Conservation (phyloP, 495 filamentous ascomycete genomes). For the Penicillium parvum region DNA sequence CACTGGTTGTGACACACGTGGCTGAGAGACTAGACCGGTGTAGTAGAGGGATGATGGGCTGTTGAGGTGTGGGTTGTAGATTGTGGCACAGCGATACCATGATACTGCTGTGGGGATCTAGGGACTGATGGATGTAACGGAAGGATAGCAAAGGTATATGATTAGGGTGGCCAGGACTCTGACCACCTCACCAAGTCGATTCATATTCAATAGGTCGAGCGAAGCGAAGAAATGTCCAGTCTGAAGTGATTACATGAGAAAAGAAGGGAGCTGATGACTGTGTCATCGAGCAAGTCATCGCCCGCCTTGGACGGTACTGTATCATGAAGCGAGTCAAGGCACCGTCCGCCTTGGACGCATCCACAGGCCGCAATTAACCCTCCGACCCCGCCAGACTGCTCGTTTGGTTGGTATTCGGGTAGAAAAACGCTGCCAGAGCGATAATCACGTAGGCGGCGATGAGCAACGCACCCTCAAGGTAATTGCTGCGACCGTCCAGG, state of each 20-base stretch:
- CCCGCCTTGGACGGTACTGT: too few species aligned
- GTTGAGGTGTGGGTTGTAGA: not conserved
- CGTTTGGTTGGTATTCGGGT: conserved; percentile 22
- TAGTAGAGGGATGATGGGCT: not conserved
- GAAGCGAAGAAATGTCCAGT: not conserved
- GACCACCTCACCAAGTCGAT: not conserved
- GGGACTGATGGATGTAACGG: too few species aligned
- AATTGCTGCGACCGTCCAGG: conserved; percentile 82
- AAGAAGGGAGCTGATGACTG: not conserved
- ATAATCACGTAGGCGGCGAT: conserved; percentile 72
- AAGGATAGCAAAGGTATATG: not conserved
- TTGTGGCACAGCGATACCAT: not conserved
- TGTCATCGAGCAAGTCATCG: too few species aligned
- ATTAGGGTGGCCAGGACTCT: not conserved
- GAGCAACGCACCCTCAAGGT: conserved; percentile 78
- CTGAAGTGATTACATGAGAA: conserved; percentile 2
- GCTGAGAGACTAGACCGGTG: conserved; percentile 3
- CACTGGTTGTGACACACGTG: conserved; percentile 27
- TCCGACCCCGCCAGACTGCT: conserved; percentile 25
- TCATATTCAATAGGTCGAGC: not conserved
- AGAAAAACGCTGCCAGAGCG: conserved; percentile 38
- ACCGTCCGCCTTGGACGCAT: not conserved
- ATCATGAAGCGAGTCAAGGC: not conserved
- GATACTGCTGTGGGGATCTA: not conserved
- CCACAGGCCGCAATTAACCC: not conserved